Percentiles rank a stretch among this genome's conserved stretches.
These are phyloP conservation scores for Yarrowia divulgata DNA, from an alignment of 805 yeast genomes.

Conservation along the genomic window DNA sequence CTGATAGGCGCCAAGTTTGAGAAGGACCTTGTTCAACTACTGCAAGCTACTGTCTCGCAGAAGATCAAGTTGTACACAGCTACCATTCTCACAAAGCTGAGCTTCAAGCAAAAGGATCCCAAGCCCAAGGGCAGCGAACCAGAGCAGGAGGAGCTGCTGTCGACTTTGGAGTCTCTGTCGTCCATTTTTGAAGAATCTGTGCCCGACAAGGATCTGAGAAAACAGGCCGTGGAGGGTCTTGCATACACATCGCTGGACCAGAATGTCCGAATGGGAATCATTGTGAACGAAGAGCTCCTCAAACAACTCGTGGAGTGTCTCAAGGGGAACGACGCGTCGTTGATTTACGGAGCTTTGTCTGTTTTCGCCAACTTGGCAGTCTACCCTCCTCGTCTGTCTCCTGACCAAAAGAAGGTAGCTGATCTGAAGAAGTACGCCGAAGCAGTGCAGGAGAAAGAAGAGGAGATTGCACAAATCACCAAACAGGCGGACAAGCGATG, in stretches of 20 bases:
- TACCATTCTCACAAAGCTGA: conserved; percentile 49
- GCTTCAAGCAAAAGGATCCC: conserved; percentile 42
- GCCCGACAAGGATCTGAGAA: conserved; percentile 39
- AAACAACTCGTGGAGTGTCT: conserved; percentile 42
- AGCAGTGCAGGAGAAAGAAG: conserved; percentile 43
- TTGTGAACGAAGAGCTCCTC: conserved; percentile 42
- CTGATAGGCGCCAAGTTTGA: conserved; percentile 45
- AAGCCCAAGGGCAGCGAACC: conserved; percentile 41
- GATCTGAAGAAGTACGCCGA: conserved; percentile 49
- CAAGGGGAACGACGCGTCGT: conserved; percentile 44
- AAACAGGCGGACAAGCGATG: conserved; percentile 45
- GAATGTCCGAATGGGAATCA: conserved; percentile 47
- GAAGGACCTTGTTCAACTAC: conserved; percentile 43
- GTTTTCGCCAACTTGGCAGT: conserved; percentile 48
- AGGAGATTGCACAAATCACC: conserved; percentile 42
- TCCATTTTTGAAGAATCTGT: conserved; percentile 46
- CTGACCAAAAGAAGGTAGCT: conserved; percentile 47
- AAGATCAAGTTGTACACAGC: conserved; percentile 48
- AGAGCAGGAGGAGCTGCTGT: conserved; percentile 6
- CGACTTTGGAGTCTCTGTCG: conserved; percentile 45
- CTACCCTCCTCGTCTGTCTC: conserved; percentile 49
- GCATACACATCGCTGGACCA: conserved; percentile 50
- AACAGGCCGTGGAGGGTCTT: conserved; percentile 51
- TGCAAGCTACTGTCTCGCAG: conserved; percentile 43
- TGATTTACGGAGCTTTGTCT: conserved; percentile 49